Percentiles rank a stretch among this genome's conserved stretches.
Evolutionary conservation across 2,329 filamentous ascomycete species (phyloP).

Genomic region (Pyrenochaeta sp.): DNA sequence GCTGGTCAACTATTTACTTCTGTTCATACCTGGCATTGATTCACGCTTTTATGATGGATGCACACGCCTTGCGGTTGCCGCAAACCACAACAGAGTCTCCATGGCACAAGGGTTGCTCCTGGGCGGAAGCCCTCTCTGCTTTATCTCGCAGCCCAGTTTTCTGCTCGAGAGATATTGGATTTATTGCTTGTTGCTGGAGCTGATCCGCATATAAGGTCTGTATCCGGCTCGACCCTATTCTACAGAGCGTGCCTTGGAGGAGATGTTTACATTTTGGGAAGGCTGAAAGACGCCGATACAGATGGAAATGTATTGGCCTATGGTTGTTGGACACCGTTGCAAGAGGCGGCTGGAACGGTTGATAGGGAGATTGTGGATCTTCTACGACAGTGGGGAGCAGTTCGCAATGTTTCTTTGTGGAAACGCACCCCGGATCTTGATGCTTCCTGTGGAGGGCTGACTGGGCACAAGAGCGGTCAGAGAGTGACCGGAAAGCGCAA

Average conservation of each 20-base stretch:
- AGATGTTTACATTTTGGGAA: not conserved
- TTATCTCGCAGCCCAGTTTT: not conserved
- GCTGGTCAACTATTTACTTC: conserved; percentile 3
- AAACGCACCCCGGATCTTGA: not conserved
- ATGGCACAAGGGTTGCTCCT: not conserved
- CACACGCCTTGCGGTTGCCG: conserved; percentile 1
- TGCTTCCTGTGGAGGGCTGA: not conserved
- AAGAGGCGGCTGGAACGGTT: conserved; percentile 5
- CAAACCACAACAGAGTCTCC: not conserved
- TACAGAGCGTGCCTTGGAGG: conserved; percentile 6
- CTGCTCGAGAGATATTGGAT: not conserved
- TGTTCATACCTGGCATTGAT: not conserved
- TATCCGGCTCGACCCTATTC: conserved; percentile 9
- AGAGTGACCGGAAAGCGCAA: not conserved
- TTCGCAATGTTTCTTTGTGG: not conserved
- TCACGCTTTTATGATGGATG: not conserved
- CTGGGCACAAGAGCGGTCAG: not conserved
- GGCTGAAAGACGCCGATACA: conserved; percentile 2
- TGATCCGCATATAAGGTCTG: conserved; percentile 5
- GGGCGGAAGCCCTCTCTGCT: not conserved
- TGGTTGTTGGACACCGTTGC: conserved; percentile 9
- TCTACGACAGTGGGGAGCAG: conserved; percentile 9
- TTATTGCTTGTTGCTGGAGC: conserved; percentile 8
- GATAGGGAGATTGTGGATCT: not conserved
- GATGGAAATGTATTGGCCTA: conserved; percentile 7